A percentile compares a stretch with the other conserved stretches of the same genome.
phyloP scores from a whole-genome alignment of 2,329 filamentous ascomycete genomes.

The Diaporthe vaccinii region DNA sequence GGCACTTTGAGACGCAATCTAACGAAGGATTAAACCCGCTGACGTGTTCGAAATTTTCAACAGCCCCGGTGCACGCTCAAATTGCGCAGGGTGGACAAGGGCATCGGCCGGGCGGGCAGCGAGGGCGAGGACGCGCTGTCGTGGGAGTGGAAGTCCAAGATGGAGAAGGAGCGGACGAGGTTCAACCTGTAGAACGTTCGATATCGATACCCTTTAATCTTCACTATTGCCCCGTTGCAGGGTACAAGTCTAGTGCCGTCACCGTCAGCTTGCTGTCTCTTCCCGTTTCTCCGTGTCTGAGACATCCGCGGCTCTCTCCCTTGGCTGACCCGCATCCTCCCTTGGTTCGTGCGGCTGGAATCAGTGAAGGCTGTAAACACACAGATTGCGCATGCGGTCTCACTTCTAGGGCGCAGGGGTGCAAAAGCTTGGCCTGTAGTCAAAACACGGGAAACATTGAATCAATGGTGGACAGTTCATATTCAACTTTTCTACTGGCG shows the following conservation, averaged over 20 bases:
- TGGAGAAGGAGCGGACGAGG: constrained; percentile 93
- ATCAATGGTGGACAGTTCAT: neutral
- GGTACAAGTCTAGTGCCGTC: neutral
- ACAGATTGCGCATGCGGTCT: neutral
- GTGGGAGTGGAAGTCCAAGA: constrained; percentile 96
- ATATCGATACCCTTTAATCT: constrained; percentile 18
- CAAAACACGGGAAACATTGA: neutral
- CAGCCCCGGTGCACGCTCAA: constrained; percentile 74
- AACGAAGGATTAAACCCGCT: neutral
- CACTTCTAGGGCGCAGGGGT: constrained; percentile 1
- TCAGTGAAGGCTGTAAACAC: neutral
- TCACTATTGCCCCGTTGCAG: neutral
- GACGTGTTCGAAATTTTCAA: neutral
- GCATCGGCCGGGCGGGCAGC: constrained; percentile 78
- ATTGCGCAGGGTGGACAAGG: constrained; percentile 90
- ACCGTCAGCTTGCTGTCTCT: neutral
- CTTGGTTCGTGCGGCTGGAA: constrained; percentile 5
- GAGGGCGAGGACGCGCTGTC: constrained; percentile 82
- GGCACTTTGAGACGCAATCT: neutral
- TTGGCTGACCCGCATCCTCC: neutral
- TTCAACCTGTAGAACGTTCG: constrained; percentile 80
- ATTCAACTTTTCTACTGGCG: neutral
- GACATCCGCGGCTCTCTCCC: neutral
- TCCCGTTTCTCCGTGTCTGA: neutral
- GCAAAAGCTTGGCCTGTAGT: neutral